A percentile compares a stretch with the other conserved stretches of the same genome.
These are phyloP conservation scores for Silene vulgaris DNA, from an alignment of 179 eudicot species.

Conservation along the genomic window DNA sequence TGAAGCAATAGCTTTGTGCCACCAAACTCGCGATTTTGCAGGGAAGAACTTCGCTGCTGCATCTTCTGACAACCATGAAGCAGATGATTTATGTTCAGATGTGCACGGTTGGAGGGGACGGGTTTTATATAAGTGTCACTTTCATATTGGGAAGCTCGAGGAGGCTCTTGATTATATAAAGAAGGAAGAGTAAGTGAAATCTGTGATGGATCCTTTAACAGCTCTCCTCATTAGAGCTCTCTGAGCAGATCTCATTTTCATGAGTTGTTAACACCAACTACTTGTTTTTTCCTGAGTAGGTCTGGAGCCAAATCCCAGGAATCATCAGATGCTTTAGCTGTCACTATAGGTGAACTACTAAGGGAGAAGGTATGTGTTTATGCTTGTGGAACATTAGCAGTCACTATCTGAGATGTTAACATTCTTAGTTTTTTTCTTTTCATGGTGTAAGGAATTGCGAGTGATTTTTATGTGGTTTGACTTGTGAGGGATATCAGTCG, in stretches of 20 bases:
- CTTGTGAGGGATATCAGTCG: background rate
- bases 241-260: background rate
- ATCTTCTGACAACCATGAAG: constrained; percentile 17
- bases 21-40: constrained; percentile 58
- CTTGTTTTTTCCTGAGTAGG: constrained; percentile 27
- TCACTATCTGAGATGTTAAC: background rate
- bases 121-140: constrained; percentile 58
- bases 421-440: background rate
- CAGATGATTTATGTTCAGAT: constrained; percentile 31
- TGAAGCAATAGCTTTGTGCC: constrained; percentile 67
- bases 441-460: background rate
- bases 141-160: constrained; percentile 77
- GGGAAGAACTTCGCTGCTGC: constrained; percentile 44
- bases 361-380: constrained; percentile 55
- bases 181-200: constrained; percentile 45
- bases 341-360: constrained; percentile 62
- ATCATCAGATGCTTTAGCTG: constrained; percentile 40
- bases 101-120: constrained; percentile 59
- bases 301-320: constrained; percentile 35
- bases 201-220: constrained; percentile 5
- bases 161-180: constrained; percentile 64
- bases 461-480: background rate
- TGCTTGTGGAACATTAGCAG: background rate
- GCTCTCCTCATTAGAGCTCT: constrained; percentile 13
- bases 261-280: constrained; percentile 10